Base-by-base conservation (phyloP, 2,329 filamentous ascomycete genomes). In the Cladorrhinum sp. region DNA sequence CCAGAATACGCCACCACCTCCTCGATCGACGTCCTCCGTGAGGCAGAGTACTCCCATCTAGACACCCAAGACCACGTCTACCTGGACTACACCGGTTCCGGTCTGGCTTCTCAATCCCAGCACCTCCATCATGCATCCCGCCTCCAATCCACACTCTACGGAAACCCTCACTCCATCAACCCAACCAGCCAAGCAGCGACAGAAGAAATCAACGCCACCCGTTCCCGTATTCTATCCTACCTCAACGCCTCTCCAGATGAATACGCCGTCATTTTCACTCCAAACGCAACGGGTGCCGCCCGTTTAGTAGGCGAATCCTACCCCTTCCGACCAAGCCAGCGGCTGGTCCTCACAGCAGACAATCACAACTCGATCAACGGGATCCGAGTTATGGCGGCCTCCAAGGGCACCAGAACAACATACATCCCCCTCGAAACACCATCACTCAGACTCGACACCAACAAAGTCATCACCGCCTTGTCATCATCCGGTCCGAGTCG, bases 281-380 rank as follows among this genome's bases (percentile, higher is more conserved):
- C 72, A 6, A 78, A 78, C 55, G 76, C 76, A 9, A 74, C 75
- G 0, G 75, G 70, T 0, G 76, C 75, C 0, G 75, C 75, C 0
- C 67, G 72, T 4, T 70, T 78, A 1, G 70, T 78, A 0, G 76
- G 72, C 25, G 76, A 78, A 60, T 67, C 75, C 4, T 78, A 78
- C 60, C 71, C 68, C 5, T 78, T 75, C 57, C 22, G 55, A 2
- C 61, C 64, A 1, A 49, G 65, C 1, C 57, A 60, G 0, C 65
- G 67, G 1, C 66, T 76, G 0, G 71, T 78, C 6, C 61, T 77
- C 24, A 76, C 75, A 0, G 67, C 69, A 4, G 76, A 78, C 62
- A 78, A 78, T 65, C 76, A 78, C 62, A 78, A 78, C 68, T 77
- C 75, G 0, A 57, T 78, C 61, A 73, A 77, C 54, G 76, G 76